These are phyloP conservation scores for Microbotryum violaceum DNA, from an alignment of 1,284 basidiomycete species.

Conservation along the genomic window DNA sequence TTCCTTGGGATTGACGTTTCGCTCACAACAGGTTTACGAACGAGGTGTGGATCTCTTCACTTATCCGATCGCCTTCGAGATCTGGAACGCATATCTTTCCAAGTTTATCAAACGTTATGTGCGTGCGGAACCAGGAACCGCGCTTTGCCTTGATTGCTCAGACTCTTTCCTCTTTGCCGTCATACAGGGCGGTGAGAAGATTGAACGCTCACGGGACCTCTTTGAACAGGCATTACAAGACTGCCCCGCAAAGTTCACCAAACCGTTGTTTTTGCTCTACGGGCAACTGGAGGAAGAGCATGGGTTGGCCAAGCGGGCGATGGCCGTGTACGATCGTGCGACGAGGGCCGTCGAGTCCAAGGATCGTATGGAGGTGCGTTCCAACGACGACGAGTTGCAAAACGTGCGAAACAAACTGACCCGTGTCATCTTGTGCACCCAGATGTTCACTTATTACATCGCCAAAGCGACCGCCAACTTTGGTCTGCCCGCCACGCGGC, in stretches of 20 bases:
- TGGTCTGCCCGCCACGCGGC: conserved; percentile 88
- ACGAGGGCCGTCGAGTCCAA: conserved; percentile 73
- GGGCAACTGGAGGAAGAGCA: conserved; percentile 89
- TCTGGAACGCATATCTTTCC: conserved; percentile 98
- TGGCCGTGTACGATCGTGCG: conserved; percentile 92
- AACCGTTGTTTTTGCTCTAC: conserved; percentile 92
- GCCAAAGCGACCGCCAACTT: conserved; percentile 94
- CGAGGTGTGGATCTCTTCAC: conserved; percentile 95
- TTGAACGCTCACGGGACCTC: conserved; percentile 89
- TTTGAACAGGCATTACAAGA: conserved; percentile 97
- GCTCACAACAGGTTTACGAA: conserved; percentile 69
- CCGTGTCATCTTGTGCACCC: background rate
- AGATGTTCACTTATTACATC: conserved; percentile 97
- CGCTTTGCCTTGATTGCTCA: background rate
- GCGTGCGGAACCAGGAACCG: conserved; percentile 38
- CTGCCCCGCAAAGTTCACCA: conserved; percentile 90
- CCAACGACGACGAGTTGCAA: no score
- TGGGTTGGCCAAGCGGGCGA: conserved; percentile 89
- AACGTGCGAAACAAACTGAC: background rate
- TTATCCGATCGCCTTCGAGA: conserved; percentile 95
- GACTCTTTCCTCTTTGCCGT: conserved; percentile 1
- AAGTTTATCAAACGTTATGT: conserved; percentile 97
- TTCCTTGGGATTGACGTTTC: background rate
- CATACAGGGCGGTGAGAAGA: conserved; percentile 72
- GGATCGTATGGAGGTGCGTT: conserved; percentile 83